Evolutionary conservation across 2,329 filamentous ascomycete genomes (phyloP), one percentile per base, ranked within the genome.

Genomic region (Hymenoscyphus albidus): DNA sequence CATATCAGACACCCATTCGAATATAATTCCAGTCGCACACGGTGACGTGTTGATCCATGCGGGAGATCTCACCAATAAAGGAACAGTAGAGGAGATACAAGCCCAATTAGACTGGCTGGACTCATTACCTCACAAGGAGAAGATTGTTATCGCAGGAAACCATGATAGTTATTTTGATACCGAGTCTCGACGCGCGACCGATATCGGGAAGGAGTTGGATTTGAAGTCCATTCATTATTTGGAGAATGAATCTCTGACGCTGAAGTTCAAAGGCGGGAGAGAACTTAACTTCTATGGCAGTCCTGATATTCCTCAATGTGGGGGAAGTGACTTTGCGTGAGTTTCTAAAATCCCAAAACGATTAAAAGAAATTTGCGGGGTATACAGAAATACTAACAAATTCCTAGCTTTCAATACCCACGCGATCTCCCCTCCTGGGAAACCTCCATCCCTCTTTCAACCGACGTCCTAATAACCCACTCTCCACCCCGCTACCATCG

Each of bases 41-140:
- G 93, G 93, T 63, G 93, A 97, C 76, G 81, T 97, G 27, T 84
- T 98, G 59, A 90, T 98, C 71, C 94, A 97, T 74, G 91, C 92
- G 1, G 94, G 94, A 44, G 94, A 98, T 78, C 81, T 97, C 72
- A 89, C 88, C 62, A 88, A 92, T 70, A 80, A 81, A 27, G 94
- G 94, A 48, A 89, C 86, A 9, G 83, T 86, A 0, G 80, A 80
- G 13, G 89, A 92, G 67, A 88, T 98, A 63, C 92, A 97, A 78
- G 80, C 79, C n/a, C 89, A 95, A 72, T 81, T 97, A 55, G 85
- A 96, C 79, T 97, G 92, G 92, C 81, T 97, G 13, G 83, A 82
- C 58, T 80, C 80, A 3, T 83, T 93, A 7, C 90, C 91, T 0
- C 92, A 97, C 73, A 78, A 79, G 42, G 84, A 96, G 76, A 96